A percentile compares a stretch with the other conserved stretches of the same genome.
phyloP scores from a whole-genome alignment of 352 stramenopile species.

The Phytophthora pisi region DNA sequence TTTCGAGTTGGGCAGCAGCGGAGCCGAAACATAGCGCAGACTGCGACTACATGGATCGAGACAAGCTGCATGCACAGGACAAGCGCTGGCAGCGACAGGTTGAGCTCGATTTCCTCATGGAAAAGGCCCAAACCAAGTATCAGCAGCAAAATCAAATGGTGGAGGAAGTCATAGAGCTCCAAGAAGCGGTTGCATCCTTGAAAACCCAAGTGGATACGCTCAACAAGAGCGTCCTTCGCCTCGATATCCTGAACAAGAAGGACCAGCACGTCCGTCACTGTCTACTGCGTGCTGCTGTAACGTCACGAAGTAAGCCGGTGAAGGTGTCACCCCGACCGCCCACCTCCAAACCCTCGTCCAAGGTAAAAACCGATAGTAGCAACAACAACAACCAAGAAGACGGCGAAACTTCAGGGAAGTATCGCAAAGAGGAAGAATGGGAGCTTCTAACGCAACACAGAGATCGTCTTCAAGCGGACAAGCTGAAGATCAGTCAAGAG shows the following conservation, averaged over 20 bases:
- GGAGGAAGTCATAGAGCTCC: slow-evolving; percentile 56
- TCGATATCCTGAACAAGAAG: slow-evolving; percentile 66
- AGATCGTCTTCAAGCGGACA: slow-evolving; percentile 41
- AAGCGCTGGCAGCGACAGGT: slow-evolving; percentile 43
- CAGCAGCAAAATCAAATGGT: slow-evolving; percentile 58
- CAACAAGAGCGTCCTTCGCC: slow-evolving; percentile 41
- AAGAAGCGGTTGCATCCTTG: slow-evolving; percentile 45
- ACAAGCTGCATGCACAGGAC: slow-evolving; percentile 53
- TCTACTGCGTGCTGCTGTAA: slow-evolving; percentile 35
- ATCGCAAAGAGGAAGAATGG: slow-evolving; percentile 43
- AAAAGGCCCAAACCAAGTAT: slow-evolving; percentile 69
- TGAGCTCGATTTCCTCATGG: slow-evolving; percentile 66
- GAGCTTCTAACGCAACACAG: slow-evolving; percentile 47
- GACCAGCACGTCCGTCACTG: slow-evolving; percentile 64
- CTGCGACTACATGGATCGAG: slow-evolving; percentile 47
- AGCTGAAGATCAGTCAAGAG: slow-evolving; percentile 37
- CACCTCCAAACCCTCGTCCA: slow-evolving; percentile 9
- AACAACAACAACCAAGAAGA: slow-evolving; percentile 14
- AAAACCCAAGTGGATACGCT: slow-evolving; percentile 47
- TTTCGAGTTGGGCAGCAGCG: slow-evolving; percentile 27
- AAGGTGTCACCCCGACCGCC: slow-evolving; percentile 18
- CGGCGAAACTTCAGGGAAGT: slow-evolving; percentile 12
- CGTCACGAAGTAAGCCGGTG: slow-evolving; percentile 4
- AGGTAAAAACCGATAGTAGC: background rate
- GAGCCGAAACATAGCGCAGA: slow-evolving; percentile 30